phyloP scores from a whole-genome alignment of 2,329 filamentous ascomycete genomes.

The Diplodia mutila region DNA sequence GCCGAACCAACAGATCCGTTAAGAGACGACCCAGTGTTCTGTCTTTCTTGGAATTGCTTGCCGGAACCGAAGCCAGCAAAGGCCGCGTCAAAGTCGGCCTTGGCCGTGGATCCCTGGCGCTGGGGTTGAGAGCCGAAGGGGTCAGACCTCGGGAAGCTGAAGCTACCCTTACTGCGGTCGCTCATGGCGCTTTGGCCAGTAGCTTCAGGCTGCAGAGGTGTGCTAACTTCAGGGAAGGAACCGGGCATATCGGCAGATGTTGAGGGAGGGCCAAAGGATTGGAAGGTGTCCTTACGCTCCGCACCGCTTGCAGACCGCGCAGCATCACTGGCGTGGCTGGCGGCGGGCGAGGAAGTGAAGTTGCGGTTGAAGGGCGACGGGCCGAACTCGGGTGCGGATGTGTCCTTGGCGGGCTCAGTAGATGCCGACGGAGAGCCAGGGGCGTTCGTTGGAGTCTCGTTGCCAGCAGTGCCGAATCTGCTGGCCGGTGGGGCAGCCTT shows the following conservation, averaged over 20 bases:
- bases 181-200: slow-evolving; percentile 54
- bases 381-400: slow-evolving; percentile 40
- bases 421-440: slow-evolving; percentile 51
- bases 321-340: slow-evolving; percentile 45
- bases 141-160: slow-evolving; percentile 51
- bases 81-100: slow-evolving; percentile 83
- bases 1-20: slow-evolving; percentile 41
- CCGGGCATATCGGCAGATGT: slow-evolving; percentile 47
- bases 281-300: slow-evolving; percentile 47
- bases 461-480: slow-evolving; percentile 59
- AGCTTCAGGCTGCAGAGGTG: slow-evolving; percentile 53
- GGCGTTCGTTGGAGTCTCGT: slow-evolving; percentile 51
- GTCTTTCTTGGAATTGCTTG: slow-evolving; percentile 55
- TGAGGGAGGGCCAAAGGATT: slow-evolving; percentile 39
- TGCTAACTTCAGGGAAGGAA: slow-evolving; percentile 50
- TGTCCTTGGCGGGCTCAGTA: slow-evolving; percentile 46
- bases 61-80: slow-evolving; percentile 72
- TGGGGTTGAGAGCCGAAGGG: slow-evolving; percentile 43
- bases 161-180: slow-evolving; percentile 49
- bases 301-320: slow-evolving; percentile 41
- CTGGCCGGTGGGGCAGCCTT: slow-evolving; percentile 75
- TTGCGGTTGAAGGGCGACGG: slow-evolving; percentile 44
- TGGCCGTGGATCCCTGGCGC: slow-evolving; percentile 51
- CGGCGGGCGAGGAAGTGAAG: slow-evolving; percentile 44
- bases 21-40: slow-evolving; percentile 35